phyloP scores from a whole-genome alignment of 2,329 filamentous ascomycete species.

The Epichloe typhina region DNA sequence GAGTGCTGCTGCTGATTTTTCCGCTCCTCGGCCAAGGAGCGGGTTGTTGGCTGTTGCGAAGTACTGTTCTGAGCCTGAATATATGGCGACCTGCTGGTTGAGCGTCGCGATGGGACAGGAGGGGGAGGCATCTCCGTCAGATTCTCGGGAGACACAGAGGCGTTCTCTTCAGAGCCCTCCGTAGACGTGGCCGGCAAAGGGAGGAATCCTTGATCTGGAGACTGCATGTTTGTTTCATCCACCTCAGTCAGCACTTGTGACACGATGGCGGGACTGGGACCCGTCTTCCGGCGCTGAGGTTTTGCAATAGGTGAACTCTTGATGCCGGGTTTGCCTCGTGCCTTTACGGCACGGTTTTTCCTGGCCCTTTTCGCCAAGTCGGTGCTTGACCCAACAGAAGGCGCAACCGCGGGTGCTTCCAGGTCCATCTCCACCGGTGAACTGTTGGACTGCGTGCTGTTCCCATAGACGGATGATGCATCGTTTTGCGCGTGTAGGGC shows the following conservation, averaged over 20 bases:
- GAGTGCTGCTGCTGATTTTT: conserved; percentile 4
- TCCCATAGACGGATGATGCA: conserved; percentile 30
- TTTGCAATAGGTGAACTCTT: conserved; percentile 64
- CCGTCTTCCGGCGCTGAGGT: conserved; percentile 41
- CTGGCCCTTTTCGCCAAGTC: conserved; percentile 39
- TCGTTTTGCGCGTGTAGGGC: conserved; percentile 62
- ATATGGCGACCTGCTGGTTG: conserved; percentile 54
- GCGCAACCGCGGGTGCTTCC: conserved; percentile 26
- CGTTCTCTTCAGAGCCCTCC: conserved; percentile 51
- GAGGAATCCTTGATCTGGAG: conserved; percentile 23
- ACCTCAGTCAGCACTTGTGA: conserved; percentile 43
- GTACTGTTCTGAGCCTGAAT: conserved; percentile 40
- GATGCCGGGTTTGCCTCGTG: conserved; percentile 38
- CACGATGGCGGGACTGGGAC: conserved; percentile 41
- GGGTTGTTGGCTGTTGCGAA: conserved; percentile 13
- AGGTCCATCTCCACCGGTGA: conserved; percentile 47
- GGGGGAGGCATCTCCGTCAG: conserved; percentile 57
- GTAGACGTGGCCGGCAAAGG: conserved; percentile 27
- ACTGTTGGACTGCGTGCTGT: conserved; percentile 31
- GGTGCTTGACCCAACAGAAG: conserved; percentile 25
- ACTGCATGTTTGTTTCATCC: conserved; percentile 24
- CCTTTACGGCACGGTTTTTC: conserved; percentile 38
- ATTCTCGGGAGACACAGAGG: conserved; percentile 49
- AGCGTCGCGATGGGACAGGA: conserved; percentile 51
- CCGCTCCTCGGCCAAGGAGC: conserved; percentile 3